Conservation (phyloP, 306 rosid genomes). For the Carpinus fangiana region DNA sequence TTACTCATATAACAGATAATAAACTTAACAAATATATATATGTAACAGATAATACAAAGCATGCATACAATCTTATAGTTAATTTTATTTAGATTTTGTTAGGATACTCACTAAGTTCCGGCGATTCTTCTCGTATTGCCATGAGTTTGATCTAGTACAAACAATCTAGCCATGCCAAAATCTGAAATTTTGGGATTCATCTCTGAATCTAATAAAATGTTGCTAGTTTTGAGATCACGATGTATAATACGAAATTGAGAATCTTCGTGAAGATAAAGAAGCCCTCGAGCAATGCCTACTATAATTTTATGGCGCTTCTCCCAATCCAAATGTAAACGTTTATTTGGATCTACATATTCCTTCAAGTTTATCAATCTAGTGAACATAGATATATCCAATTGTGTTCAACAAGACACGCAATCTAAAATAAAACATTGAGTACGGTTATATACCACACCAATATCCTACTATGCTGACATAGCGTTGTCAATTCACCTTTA, state of each 20-base stretch:
- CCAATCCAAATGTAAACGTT: constrained; percentile 35
- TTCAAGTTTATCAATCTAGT: neutral
- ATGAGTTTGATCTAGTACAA: constrained; percentile 34
- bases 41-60: too few relatives aligned
- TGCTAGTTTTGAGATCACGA: constrained; percentile 47
- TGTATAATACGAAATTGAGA: constrained; percentile 42
- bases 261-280: constrained; percentile 53
- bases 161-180: constrained; percentile 49
- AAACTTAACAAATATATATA: too few relatives aligned
- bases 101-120: constrained; percentile 42
- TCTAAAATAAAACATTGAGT: too few relatives aligned
- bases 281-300: constrained; percentile 36
- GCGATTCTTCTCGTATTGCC: constrained; percentile 37
- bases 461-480: too few relatives aligned
- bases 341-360: constrained; percentile 34
- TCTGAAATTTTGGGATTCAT: constrained; percentile 48
- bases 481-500: too few relatives aligned
- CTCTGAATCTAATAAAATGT: constrained; percentile 41
- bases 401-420: neutral
- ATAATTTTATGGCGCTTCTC: constrained; percentile 36
- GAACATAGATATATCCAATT: neutral
- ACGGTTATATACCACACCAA: too few relatives aligned
- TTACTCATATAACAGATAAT: too few relatives aligned
- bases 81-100: too few relatives aligned
- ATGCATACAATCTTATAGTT: too few relatives aligned